Conservation (phyloP, 495 filamentous ascomycete genomes). For the Mycothermus thermophilus region DNA sequence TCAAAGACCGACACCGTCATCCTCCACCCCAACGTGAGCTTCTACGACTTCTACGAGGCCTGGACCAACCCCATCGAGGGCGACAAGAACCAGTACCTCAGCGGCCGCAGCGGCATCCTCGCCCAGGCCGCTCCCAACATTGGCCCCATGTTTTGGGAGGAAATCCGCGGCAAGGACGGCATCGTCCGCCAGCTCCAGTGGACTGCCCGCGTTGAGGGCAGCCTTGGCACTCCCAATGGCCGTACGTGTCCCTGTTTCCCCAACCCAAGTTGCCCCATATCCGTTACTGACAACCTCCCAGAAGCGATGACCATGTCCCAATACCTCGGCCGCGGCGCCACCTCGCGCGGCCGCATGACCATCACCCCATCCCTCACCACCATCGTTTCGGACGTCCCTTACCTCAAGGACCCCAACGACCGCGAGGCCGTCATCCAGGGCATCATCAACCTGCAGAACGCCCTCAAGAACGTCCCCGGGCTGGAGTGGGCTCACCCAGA, state of each 20-base stretch:
- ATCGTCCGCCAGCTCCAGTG: constrained; percentile 53
- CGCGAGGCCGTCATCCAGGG: constrained; percentile 37
- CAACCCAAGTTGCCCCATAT: too few species aligned
- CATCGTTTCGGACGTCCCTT: constrained; percentile 39
- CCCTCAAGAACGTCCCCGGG: constrained; percentile 35
- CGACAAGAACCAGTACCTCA: constrained; percentile 25
- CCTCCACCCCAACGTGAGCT: constrained; percentile 42
- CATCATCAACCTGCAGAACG: constrained; percentile 45
- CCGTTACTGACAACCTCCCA: constrained; percentile 1
- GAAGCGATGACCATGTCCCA: constrained; percentile 47
- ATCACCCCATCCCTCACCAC: constrained; percentile 45
- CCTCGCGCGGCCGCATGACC: constrained; percentile 47
- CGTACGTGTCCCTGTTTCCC: constrained; percentile 11
- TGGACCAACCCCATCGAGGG: constrained; percentile 30
- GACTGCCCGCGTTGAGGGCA: constrained; percentile 48
- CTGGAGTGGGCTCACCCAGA: constrained; percentile 43
- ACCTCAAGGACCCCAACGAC: constrained; percentile 40
- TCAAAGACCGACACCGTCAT: constrained; percentile 47
- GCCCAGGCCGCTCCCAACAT: constrained; percentile 59
- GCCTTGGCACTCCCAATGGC: constrained; percentile 26
- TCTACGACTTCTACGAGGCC: constrained; percentile 54
- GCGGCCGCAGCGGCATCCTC: constrained; percentile 44
- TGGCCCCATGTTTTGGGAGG: constrained; percentile 47
- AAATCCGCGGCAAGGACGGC: constrained; percentile 45
- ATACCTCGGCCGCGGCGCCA: constrained; percentile 50